Conservation (phyloP, 306 rosid species). For the Medicago ruthenica region DNA sequence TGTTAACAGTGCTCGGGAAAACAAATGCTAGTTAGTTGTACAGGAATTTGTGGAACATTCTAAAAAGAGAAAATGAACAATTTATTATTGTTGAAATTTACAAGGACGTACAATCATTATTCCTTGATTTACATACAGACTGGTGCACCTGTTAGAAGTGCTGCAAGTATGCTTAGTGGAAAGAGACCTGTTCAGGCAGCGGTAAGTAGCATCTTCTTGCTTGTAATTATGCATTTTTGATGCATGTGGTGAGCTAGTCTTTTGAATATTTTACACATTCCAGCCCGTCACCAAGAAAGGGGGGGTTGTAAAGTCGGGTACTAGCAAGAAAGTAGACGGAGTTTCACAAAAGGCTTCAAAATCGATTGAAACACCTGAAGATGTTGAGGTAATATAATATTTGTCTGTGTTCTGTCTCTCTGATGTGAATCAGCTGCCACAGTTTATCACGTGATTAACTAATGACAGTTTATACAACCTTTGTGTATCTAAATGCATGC, state of each 20-base stretch:
- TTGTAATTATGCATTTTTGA: slow-evolving; percentile 22
- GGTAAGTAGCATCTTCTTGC: slow-evolving; percentile 58
- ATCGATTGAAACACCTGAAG: slow-evolving; percentile 75
- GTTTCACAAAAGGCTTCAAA: slow-evolving; percentile 70
- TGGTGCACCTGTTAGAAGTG: slow-evolving; percentile 72
- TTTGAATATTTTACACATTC: slow-evolving; percentile 29
- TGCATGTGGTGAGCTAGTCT: slow-evolving; percentile 37
- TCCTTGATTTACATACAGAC: slow-evolving; percentile 54
- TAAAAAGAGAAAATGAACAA: neutral
- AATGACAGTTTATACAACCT: neutral
- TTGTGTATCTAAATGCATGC: slow-evolving; percentile 37
- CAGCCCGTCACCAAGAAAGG: slow-evolving; percentile 81
- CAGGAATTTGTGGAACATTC: slow-evolving; percentile 10
- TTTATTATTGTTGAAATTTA: slow-evolving; percentile 4
- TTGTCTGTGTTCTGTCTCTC: slow-evolving; percentile 14
- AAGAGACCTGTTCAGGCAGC: slow-evolving; percentile 87
- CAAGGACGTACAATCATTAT: slow-evolving; percentile 1
- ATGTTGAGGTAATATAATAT: slow-evolving; percentile 73
- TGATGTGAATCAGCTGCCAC: slow-evolving; percentile 25
- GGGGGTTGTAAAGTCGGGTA: slow-evolving; percentile 61
- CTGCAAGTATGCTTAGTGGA: slow-evolving; percentile 99
- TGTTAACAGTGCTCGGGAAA: slow-evolving; percentile 17
- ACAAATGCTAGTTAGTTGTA: slow-evolving; percentile 2
- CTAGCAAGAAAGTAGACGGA: slow-evolving; percentile 79
- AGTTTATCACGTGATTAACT: slow-evolving; percentile 15